Conservation (phyloP, 108 stramenopile genomes). For the Schizochytrium sp. region DNA sequence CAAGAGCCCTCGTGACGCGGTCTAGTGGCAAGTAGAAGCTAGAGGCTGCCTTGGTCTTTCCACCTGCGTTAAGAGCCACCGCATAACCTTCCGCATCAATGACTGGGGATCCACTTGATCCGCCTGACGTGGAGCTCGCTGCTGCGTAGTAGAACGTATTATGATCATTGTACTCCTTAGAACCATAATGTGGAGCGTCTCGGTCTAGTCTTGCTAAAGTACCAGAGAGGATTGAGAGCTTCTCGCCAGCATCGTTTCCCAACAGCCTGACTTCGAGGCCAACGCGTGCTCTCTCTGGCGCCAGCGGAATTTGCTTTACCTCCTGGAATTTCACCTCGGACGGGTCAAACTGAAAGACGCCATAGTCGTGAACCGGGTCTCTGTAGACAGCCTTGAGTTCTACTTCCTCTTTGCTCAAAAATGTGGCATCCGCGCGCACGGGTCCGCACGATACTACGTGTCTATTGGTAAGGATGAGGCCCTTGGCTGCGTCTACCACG, state of each 20-base stretch:
- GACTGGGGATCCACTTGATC: slow-evolving; percentile 70
- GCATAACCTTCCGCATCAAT: slow-evolving; percentile 67
- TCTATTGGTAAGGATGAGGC: slow-evolving; percentile 74
- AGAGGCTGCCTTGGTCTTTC: slow-evolving; percentile 60
- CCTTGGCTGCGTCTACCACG: slow-evolving; percentile 63
- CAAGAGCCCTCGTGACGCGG: slow-evolving; percentile 66
- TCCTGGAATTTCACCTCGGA: slow-evolving; percentile 67
- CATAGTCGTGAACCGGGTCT: slow-evolving; percentile 76
- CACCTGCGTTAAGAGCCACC: slow-evolving; percentile 75
- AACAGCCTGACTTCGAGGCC: slow-evolving; percentile 73
- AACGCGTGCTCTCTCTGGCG: slow-evolving; percentile 68
- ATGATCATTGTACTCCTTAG: slow-evolving; percentile 67
- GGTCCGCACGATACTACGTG: slow-evolving; percentile 73
- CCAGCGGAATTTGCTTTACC: slow-evolving; percentile 66
- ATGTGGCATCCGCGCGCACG: slow-evolving; percentile 68
- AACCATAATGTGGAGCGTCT: slow-evolving; percentile 67
- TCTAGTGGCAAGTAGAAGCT: slow-evolving; percentile 72
- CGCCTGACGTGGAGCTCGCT: slow-evolving; percentile 69
- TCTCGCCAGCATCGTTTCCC: slow-evolving; percentile 76
- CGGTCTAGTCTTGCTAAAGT: slow-evolving; percentile 73
- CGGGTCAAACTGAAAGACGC: slow-evolving; percentile 69
- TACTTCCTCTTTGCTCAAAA: slow-evolving; percentile 75
- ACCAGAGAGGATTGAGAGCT: slow-evolving; percentile 71
- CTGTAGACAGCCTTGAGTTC: slow-evolving; percentile 68
- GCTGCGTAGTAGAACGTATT: slow-evolving; percentile 70